phyloP scores from a whole-genome alignment of 768 basidiomycete species.

The Kwoniella botswanensis region DNA sequence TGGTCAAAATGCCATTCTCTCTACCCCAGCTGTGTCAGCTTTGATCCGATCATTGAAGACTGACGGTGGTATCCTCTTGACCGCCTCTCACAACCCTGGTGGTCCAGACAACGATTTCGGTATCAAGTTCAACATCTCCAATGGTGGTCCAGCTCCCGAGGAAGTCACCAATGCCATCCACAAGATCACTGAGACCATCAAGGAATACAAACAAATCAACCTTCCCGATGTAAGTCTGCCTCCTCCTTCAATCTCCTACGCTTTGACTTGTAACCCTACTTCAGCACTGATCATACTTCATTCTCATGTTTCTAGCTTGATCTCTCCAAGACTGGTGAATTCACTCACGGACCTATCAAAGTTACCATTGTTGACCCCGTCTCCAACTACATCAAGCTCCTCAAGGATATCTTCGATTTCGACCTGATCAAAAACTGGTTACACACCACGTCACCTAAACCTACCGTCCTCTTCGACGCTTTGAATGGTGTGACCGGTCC shows the following conservation, averaged over 20 bases:
- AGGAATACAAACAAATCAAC: slow-evolving; percentile 81
- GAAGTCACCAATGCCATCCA: slow-evolving; percentile 93
- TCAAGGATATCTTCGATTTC: slow-evolving; percentile 94
- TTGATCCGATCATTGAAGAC: slow-evolving; percentile 96
- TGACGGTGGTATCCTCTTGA: slow-evolving; percentile 93
- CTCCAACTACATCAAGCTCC: slow-evolving; percentile 78
- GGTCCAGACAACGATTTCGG: slow-evolving; percentile 99
- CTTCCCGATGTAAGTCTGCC: slow-evolving; percentile 68
- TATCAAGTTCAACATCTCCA: slow-evolving; percentile 98
- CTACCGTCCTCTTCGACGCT: slow-evolving; percentile 89
- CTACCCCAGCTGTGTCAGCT: slow-evolving; percentile 96
- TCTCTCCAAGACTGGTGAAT: slow-evolving; percentile 78
- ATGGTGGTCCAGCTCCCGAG: slow-evolving; percentile 97
- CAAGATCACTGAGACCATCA: slow-evolving; percentile 85
- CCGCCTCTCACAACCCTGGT: slow-evolving; percentile 97
- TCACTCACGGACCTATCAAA: slow-evolving; percentile 77
- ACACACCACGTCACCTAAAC: slow-evolving; percentile 64
- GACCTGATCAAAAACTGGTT: slow-evolving; percentile 88
- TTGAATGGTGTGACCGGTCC: slow-evolving; percentile 96
- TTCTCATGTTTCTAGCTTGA: slow-evolving; percentile 66
- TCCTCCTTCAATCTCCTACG: background rate
- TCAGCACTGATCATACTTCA: background rate
- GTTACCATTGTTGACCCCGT: slow-evolving; percentile 95
- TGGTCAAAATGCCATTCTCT: slow-evolving; percentile 87
- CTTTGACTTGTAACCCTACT: background rate